Base-by-base conservation (phyloP, 73 alveolate genomes). In the Symbiodinium natans region DNA sequence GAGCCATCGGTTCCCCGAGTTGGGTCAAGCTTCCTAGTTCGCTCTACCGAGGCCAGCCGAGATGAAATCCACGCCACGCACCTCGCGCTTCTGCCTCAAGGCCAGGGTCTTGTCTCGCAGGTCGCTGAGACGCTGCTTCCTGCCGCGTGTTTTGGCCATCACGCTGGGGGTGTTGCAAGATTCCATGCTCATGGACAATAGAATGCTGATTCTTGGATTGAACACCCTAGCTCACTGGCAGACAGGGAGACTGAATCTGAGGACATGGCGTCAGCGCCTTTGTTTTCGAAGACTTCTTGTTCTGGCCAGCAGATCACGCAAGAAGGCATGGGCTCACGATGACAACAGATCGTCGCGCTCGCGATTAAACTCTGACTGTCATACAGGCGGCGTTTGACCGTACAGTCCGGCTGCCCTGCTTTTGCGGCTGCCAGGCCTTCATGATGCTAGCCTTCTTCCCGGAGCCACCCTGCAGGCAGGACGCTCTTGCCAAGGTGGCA, bases 71-170 rank as follows among this genome's bases (percentile, higher is more conserved):
- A n/a, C n/a, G n/a, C n/a, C n/a, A n/a, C n/a, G n/a, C 15, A 23
- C 97, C 97, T 90, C 97, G 25, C 97, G 97, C 82, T 90, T 90
- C 40, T 90, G 97, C 6, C 97, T 88, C 80, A 90, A 33, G 40
- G 97, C 97, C 97, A 90, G 17, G 31, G 97, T 90, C 88, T 90
- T 90, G 89, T 90, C 97, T 40, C 97, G 52, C 54, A 90, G 88
- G 52, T 90, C 97, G 77, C 89, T 73, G 41, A 90, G 36, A 31
- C 97, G 97, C 88, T 90, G 97, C 88, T 90, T 90, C 77, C 97
- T 90, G 97, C 48, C 9, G 4, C 19, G 15, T n/a, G 19, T 19
- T 84, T 40, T 33, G 83, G n/a, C 19, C n/a, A n/a, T 52, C 71
- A 52, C 10, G 6, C 71, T 8, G 71, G 71, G 3, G 23, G 71